Base-by-base conservation (phyloP, 176 grass and related monocot species). In the Pontederia paniculata region DNA sequence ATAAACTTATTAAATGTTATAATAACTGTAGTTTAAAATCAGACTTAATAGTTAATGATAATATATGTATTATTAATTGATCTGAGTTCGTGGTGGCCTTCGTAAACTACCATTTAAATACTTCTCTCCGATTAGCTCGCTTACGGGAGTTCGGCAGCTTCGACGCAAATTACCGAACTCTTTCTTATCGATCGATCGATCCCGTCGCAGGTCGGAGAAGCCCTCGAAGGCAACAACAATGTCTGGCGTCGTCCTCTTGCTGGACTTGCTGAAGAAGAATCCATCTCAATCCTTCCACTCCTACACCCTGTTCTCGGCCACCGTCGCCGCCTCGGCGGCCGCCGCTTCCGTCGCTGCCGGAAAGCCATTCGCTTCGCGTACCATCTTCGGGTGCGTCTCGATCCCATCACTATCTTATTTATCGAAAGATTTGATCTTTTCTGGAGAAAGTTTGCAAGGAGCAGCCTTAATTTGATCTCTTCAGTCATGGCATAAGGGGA, bases 191-290 rank as follows among this genome's bases (percentile, higher is more conserved):
- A 5, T 3, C 28, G 3, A 37, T 37, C 28, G 28, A 37, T 37
- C 28, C 7, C 28, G 28, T 2, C 28, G 3, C 7, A 37, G 28
- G 28, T 37, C 28, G 28, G 28, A 3, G 28, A 37, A 37, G 28
- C 28, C 28, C 28, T 37, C 28, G 28, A 6, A 37, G 28, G 7
- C 28, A 37, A 37, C 28, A 37, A 6, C 1, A 63, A 63, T 63
- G 53, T 47, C 81, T 48, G 84, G 79, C 42, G 43, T 88, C 68
- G 76, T 49, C 11, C 75, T 88, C 68, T 64, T 88, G 48, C 64
- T 88, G 63, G 84, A 88, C 61, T 64, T 88, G 15, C 66, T 65
- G 58, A 72, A 76, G 44, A 65, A 66, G 12, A 70, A 42, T 17
- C 72, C 71, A 11, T 14, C 63, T 23, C 45, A 67, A 18, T 25